phyloP scores from a whole-genome alignment of 148 eudicot genomes.

The Rhododendron ferrugineum region DNA sequence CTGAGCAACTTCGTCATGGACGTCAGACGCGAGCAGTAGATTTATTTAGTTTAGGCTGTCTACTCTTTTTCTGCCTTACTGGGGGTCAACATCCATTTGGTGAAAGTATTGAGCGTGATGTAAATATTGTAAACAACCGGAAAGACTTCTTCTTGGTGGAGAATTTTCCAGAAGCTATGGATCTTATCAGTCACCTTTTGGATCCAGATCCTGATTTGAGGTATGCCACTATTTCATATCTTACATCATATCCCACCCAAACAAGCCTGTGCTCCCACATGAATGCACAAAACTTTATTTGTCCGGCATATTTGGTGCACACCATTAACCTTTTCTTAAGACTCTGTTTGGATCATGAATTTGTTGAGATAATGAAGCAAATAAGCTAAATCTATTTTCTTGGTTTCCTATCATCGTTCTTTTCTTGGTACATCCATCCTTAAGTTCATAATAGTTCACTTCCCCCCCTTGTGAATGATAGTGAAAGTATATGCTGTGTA shows the following conservation, averaged over 20 bases:
- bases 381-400: not conserved
- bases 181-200: slow-evolving; percentile 68
- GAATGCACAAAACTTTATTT: not conserved
- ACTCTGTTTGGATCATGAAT: not conserved
- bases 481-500: slow-evolving; percentile 19
- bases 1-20: slow-evolving; percentile 75
- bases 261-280: not conserved
- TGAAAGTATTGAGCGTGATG: slow-evolving; percentile 62
- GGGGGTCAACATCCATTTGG: slow-evolving; percentile 95
- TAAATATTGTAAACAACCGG: slow-evolving; percentile 51
- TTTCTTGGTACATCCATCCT: not conserved
- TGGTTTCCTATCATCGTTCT: not conserved
- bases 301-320: not conserved
- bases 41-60: slow-evolving; percentile 76
- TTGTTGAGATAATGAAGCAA: not conserved
- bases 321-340: not conserved
- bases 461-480: not conserved
- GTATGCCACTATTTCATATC: slow-evolving; percentile 22
- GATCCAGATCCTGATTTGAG: slow-evolving; percentile 58
- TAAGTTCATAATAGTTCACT: not conserved
- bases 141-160: slow-evolving; percentile 63
- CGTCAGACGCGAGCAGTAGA: slow-evolving; percentile 86
- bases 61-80: slow-evolving; percentile 73
- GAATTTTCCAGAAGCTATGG: slow-evolving; percentile 75
- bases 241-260: not conserved